Evolutionary conservation across 495 filamentous ascomycete species (phyloP), one percentile per base, ranked within the genome.

Genomic region (Choiromyces venosus): DNA sequence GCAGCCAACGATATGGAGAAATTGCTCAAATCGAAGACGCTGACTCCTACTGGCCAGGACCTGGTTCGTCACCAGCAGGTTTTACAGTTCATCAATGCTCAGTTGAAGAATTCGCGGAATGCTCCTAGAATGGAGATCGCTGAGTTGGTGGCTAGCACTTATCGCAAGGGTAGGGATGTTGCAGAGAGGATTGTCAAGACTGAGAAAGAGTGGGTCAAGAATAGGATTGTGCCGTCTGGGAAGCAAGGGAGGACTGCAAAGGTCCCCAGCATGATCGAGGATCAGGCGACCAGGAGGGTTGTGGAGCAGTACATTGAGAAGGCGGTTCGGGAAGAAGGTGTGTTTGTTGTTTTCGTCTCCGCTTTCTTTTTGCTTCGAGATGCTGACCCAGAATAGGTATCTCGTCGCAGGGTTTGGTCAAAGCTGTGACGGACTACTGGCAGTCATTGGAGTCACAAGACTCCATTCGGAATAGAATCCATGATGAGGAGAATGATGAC

Each of bases 51-150:
- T 4, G 73, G 74, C 9, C 74, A 76, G 64, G 73, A 76, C 65
- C 70, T 76, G n/a, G 71, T 71, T 39, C 73, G 74, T 1, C 68
- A 76, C 37, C 73, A 76, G 39, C 74, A 76, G 38, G 74, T 76
- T 9, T 66, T 76, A 25, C 73, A 76, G 37, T 76, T 76, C 42
- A 76, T 76, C 68, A 76, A 76, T 39, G 71, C 70, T 19, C 74
- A 76, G 9, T 61, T 67, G n/a, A 76, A 66, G 73, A 76, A 71
- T n/a, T 65, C 40, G 40, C 39, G 29, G 36, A 56, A 42, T 37
- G 39, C 73, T 18, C 74, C 74, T 9, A 64, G 74, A n/a, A 76
- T 71, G 73, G 73, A 76, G 42, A 67, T 71, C 4, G 74, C 73
- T 19, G 33, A 75, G 37, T 44, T 65, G 38, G 74, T 76, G 9